Evolutionary conservation across 345 rosid species (phyloP).

Genomic region (Laguncularia racemosa): DNA sequence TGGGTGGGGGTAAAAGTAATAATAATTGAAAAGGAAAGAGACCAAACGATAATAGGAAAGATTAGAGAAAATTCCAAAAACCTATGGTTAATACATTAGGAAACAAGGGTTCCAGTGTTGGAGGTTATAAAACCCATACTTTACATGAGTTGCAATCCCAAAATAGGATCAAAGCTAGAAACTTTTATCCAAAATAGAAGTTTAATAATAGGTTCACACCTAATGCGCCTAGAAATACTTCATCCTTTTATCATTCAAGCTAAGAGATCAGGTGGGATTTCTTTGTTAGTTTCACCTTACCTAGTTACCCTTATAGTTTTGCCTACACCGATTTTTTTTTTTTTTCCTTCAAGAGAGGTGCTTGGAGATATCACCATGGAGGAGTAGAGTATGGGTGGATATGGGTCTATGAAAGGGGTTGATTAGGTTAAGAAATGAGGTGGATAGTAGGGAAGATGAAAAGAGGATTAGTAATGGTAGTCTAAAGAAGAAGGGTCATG

Average conservation of each 20-base stretch:
- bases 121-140: slow-evolving; percentile 72
- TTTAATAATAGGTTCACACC: slow-evolving; percentile 78
- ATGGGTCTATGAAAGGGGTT: slow-evolving; percentile 97
- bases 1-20: slow-evolving; percentile 5
- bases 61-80: slow-evolving; percentile 41
- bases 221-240: slow-evolving; percentile 85
- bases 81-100: slow-evolving; percentile 2
- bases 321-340: slow-evolving; percentile 80
- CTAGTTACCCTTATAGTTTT: slow-evolving; percentile 84
- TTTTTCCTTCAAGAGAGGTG: slow-evolving; percentile 81
- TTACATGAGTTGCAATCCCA: slow-evolving; percentile 69
- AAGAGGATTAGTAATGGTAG: too few relatives aligned
- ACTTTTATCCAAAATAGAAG: too few relatives aligned
- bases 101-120: slow-evolving; percentile 8
- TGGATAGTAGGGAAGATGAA: too few relatives aligned
- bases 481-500: too few relatives aligned
- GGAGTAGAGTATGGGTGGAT: slow-evolving; percentile 98
- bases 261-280: slow-evolving; percentile 83
- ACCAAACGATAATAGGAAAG: slow-evolving; percentile 18
- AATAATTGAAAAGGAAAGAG: slow-evolving; percentile 82
- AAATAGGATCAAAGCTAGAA: too few relatives aligned
- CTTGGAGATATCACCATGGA: slow-evolving; percentile 93
- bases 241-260: slow-evolving; percentile 86
- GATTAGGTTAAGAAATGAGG: slow-evolving; percentile 76
- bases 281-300: slow-evolving; percentile 85